Evolutionary conservation across 495 filamentous ascomycete species (phyloP).

Genomic region (Mytilinidion resinicola): DNA sequence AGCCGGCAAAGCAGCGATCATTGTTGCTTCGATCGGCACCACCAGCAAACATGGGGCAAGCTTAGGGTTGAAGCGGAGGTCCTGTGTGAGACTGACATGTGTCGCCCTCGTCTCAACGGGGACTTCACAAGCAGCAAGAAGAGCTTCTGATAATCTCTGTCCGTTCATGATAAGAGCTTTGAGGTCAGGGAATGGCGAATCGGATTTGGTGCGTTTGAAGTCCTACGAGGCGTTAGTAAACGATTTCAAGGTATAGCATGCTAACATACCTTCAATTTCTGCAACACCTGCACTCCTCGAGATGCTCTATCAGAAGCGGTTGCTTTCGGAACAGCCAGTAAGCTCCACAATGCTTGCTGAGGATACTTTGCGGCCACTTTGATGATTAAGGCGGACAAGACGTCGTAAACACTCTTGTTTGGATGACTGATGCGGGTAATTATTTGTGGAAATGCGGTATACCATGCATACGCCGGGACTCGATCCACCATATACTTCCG

Average conservation of each 20-base stretch:
- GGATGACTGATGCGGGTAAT: conserved; percentile 87
- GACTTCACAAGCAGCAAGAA: conserved; percentile 72
- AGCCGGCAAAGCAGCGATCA: conserved; percentile 75
- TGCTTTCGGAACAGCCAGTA: conserved; percentile 71
- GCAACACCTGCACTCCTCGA: conserved; percentile 46
- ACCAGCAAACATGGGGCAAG: conserved; percentile 75
- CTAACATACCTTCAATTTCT: conserved; percentile 35
- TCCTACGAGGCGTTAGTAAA: conserved; percentile 13
- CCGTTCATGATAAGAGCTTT: conserved; percentile 65
- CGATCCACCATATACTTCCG: conserved; percentile 60
- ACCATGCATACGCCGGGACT: conserved; percentile 82
- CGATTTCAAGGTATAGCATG: conserved; percentile 12
- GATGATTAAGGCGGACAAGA: conserved; percentile 69
- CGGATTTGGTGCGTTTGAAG: conserved; percentile 4
- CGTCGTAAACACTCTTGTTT: conserved; percentile 63
- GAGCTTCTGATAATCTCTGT: conserved; percentile 75
- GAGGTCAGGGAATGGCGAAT: conserved; percentile 43
- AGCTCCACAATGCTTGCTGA: conserved; percentile 87
- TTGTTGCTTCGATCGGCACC: conserved; percentile 76
- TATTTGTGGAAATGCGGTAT: conserved; percentile 87
- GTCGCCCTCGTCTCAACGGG: conserved; percentile 62
- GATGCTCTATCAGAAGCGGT: conserved; percentile 44
- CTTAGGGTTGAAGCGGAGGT: conserved; percentile 79
- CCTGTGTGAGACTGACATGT: conserved; percentile 62
- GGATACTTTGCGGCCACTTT: conserved; percentile 76